phyloP scores from a whole-genome alignment of 2,329 filamentous ascomycete genomes.

The Colletotrichum lupini region DNA sequence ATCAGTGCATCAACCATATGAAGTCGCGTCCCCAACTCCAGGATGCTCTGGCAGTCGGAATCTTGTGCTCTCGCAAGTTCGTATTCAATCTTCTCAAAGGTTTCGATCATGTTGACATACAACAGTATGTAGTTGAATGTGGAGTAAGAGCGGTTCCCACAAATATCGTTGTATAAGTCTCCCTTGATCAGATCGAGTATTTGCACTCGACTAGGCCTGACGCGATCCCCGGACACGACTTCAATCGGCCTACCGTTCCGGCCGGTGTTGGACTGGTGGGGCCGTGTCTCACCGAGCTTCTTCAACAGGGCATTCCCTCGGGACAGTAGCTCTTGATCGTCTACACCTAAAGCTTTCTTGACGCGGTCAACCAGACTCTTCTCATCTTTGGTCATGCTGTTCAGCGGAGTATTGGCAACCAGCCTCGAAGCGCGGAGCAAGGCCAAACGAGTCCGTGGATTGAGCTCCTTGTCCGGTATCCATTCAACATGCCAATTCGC shows the following conservation, averaged over 20 bases:
- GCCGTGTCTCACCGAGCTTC: neutral
- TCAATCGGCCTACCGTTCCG: conserved; percentile 5
- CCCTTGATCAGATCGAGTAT: conserved; percentile 40
- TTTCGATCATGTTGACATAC: conserved; percentile 38
- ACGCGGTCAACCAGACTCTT: conserved; percentile 1
- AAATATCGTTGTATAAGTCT: conserved; percentile 42
- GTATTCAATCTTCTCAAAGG: conserved; percentile 43
- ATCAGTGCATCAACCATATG: neutral
- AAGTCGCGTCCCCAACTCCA: neutral
- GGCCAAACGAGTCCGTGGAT: conserved; percentile 39
- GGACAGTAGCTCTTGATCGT: neutral
- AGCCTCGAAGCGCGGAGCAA: conserved; percentile 41
- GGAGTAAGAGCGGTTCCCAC: conserved; percentile 43
- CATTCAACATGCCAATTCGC: conserved; percentile 49
- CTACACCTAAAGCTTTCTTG: neutral
- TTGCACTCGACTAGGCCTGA: conserved; percentile 40
- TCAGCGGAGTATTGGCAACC: conserved; percentile 42
- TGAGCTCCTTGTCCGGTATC: conserved; percentile 48
- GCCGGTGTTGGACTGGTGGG: neutral
- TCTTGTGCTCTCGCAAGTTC: conserved; percentile 36
- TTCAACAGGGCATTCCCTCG: neutral
- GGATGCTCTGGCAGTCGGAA: neutral
- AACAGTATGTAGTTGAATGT: conserved; percentile 48
- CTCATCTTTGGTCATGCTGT: conserved; percentile 41
- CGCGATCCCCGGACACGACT: conserved; percentile 17